Evolutionary conservation across 2,329 filamentous ascomycete genomes (phyloP), one percentile per base, ranked within the genome.

Genomic region (Fusarium anguioides): DNA sequence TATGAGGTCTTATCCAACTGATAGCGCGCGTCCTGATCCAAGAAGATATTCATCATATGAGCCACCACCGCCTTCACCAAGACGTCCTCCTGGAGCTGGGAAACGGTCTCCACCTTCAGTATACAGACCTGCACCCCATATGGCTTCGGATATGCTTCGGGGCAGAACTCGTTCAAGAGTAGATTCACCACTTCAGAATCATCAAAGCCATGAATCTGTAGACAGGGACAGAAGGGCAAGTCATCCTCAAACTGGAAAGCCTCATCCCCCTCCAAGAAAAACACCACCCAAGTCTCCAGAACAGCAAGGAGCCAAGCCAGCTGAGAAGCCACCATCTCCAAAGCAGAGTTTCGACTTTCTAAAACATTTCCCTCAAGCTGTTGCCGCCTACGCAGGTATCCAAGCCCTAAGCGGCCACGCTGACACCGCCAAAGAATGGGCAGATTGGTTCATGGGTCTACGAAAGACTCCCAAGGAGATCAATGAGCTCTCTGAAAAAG

Each of bases 391-490:
- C 36, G 68, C 70, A 1, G 70, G 74, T 4, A 54, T 77, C 11
- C 66, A 75, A 6, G 64, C 67, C 0, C 52, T 77, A 1, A 65
- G 68, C 1, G 68, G 74, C 2, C 72, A 77, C 12, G 76, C 74
- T 2, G 74, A 76, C 41, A 74, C 69, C 5, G 75, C 75, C 21
- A 77, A 77, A 55, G 75, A 77, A 27, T 77, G 76, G 76, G 68
- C 72, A 4, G 75, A 75, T 11, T 77, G 76, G 76, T 63, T 77
- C 37, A 74, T 71, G 52, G 69, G 75, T 21, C 54, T 77, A 0
- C 70, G 72, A 31, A 76, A 72, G 17, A 75, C 75, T 0, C 75
- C 76, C 0, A 72, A 74, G 5, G 76, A 77, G 26, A 76, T 77
- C 5, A 60, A 71, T 3, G 69, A 68, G 1, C 58, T 77, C 0